These are phyloP conservation scores for Xerophyta viscosa DNA, from an alignment of 106 monocot genomes.

Conservation along the genomic window DNA sequence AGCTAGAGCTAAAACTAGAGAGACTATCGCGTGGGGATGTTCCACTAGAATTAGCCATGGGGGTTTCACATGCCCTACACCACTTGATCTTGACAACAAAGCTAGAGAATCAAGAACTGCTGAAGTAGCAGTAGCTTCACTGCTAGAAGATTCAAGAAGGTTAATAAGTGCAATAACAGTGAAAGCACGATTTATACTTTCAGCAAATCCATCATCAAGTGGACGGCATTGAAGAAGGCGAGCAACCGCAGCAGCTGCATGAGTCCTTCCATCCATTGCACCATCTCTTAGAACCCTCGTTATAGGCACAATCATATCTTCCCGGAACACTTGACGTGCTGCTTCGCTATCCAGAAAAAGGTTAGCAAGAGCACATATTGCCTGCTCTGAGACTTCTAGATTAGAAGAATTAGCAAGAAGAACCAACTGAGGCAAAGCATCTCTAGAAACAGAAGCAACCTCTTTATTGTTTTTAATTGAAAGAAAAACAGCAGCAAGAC, in stretches of 20 bases:
- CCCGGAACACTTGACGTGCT: conserved; percentile 42
- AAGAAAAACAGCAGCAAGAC: conserved; percentile 92
- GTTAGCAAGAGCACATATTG: conserved; percentile 84
- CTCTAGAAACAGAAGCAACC: conserved; percentile 55
- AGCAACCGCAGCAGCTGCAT: conserved; percentile 89
- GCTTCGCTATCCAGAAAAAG: conserved; percentile 75
- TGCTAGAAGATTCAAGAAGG: conserved; percentile 61
- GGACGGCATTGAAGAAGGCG: conserved; percentile 61
- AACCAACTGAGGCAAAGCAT: conserved; percentile 45
- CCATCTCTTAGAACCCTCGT: conserved; percentile 79
- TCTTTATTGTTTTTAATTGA: conserved; percentile 89
- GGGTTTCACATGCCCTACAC: conserved; percentile 33
- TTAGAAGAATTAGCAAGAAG: conserved; percentile 62
- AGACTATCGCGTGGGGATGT: conserved; percentile 54
- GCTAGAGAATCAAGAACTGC: conserved; percentile 89
- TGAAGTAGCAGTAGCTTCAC: conserved; percentile 63
- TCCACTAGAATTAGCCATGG: conserved; percentile 66
- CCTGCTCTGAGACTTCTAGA: conserved; percentile 87
- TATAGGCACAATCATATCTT: conserved; percentile 65
- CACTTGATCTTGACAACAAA: conserved; percentile 49
- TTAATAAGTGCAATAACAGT: conserved; percentile 79
- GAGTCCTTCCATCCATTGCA: conserved; percentile 72
- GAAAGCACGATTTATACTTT: conserved; percentile 62
- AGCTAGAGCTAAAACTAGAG: conserved; percentile 70
- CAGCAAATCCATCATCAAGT: conserved; percentile 35